Percentiles rank a stretch among this genome's conserved stretches.
phyloP scores from a whole-genome alignment of 306 rosid species.

The Prunus davidiana region DNA sequence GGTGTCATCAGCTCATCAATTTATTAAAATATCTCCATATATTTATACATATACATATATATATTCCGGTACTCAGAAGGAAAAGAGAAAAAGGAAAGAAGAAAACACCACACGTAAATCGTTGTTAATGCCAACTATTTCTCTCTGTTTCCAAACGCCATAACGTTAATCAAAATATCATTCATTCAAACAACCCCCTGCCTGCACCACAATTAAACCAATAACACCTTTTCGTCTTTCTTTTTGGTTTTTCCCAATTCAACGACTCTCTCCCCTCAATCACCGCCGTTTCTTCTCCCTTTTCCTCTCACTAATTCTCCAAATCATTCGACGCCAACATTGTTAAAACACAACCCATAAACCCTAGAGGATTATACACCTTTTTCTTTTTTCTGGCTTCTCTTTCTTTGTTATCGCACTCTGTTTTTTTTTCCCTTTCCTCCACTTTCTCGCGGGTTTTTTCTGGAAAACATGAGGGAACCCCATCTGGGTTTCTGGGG shows the following conservation, averaged over 20 bases:
- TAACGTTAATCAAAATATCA: background rate
- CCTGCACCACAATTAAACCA: background rate
- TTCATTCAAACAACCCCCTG: background rate
- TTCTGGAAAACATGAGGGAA: conserved; percentile 26
- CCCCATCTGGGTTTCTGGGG: conserved; percentile 28
- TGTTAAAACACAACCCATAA: background rate
- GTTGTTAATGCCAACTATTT: background rate
- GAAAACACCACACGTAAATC: background rate
- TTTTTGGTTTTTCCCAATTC: too few relatives aligned
- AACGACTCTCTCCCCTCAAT: background rate
- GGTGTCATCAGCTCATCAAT: too few relatives aligned
- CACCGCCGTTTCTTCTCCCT: conserved; percentile 14
- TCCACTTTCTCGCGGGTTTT: background rate
- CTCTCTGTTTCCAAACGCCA: background rate
- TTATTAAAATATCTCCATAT: too few relatives aligned
- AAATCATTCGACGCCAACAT: background rate
- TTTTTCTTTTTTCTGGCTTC: background rate
- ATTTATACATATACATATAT: too few relatives aligned
- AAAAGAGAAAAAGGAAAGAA: background rate
- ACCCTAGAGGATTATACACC: background rate
- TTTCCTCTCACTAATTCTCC: background rate
- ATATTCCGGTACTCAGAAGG: background rate
- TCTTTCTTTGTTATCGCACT: background rate
- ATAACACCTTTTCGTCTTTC: background rate
- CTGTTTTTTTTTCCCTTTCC: too few relatives aligned